phyloP scores from a whole-genome alignment of 495 filamentous ascomycete genomes.

The Glonium stellatum region DNA sequence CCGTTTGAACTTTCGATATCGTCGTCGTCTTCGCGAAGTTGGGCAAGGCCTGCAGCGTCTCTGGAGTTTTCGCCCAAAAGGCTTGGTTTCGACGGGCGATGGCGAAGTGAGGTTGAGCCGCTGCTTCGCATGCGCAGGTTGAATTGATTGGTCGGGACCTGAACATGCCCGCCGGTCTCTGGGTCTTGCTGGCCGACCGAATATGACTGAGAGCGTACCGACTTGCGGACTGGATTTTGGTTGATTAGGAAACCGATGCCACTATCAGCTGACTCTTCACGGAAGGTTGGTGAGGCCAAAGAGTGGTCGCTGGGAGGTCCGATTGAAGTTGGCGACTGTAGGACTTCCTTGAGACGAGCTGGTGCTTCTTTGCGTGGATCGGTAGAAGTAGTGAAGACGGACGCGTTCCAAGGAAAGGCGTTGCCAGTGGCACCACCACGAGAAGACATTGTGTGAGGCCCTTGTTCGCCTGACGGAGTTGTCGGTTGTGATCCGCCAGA shows the following conservation, averaged over 20 bases:
- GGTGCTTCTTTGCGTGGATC: not conserved
- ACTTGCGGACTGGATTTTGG: slow-evolving; percentile 22
- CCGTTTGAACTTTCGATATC: slow-evolving; percentile 66
- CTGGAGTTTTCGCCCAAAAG: slow-evolving; percentile 74
- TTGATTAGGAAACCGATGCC: slow-evolving; percentile 20
- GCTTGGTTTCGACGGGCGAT: slow-evolving; percentile 78
- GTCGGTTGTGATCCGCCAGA: slow-evolving; percentile 23
- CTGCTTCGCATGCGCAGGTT: not conserved
- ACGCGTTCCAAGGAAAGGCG: slow-evolving; percentile 20
- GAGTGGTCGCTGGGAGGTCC: not conserved
- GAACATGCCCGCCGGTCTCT: slow-evolving; percentile 40
- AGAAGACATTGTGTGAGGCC: not conserved
- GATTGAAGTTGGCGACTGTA: slow-evolving; percentile 23
- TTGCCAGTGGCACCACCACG: not conserved
- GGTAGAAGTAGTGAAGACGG: slow-evolving; percentile 8
- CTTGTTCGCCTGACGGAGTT: slow-evolving; percentile 17
- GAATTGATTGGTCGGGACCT: slow-evolving; percentile 7
- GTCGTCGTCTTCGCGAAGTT: slow-evolving; percentile 75
- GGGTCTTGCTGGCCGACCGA: slow-evolving; percentile 87
- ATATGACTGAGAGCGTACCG: slow-evolving; percentile 79
- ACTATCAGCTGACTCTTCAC: slow-evolving; percentile 8
- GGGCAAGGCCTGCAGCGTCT: slow-evolving; percentile 52
- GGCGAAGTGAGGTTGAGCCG: slow-evolving; percentile 38
- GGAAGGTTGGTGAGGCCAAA: not conserved
- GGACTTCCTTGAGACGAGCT: slow-evolving; percentile 18